Base-by-base conservation (phyloP, 129 eudicot genomes). In the Cynara cardunculus region DNA sequence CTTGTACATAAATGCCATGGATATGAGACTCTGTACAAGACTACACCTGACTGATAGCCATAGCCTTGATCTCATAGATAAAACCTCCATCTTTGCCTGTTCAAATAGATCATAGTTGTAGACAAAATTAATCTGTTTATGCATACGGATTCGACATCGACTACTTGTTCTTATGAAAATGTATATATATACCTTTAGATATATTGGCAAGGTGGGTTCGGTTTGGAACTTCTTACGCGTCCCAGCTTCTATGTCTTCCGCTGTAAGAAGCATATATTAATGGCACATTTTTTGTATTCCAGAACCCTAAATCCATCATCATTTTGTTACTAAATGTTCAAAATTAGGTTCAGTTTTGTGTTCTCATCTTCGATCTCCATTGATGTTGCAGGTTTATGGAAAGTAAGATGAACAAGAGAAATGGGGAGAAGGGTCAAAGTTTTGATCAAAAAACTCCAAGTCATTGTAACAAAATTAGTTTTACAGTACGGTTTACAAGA, bases 151-250 rank as follows among this genome's bases (percentile, higher is more conserved):
- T 76, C 61, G 78, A 72, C 74, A 76, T 53, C 82, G 26, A 84
- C 44, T 64, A 34, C 46, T 80, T 79, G 32, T 21, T 64, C 64
- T 69, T 56, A 37, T 41, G 27, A 27, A 41, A 27, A 9, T 35
- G 68, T 56, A 56, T 14, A 72, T 21, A 21, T 14, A 39, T 86
- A 94, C 97, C 99, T 94, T 94, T 74, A 94, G 92, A 79, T 83
- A 88, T 49, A 92, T 85, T 80, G 96, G 99, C 87, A 90, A 85
- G n/a, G 99, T 94, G 14, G 97, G 99, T 83, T 94, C 97, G n/a
- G 97, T 78, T 26, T 87, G 92, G 74, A 92, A 84, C 91, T 80
- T 90, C 80, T 79, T 89, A 11, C 81, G 87, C 14, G 75, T 79
- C 34, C 99, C 99, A 34, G 96, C 92, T 85, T 94, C 97, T 80